Base-by-base conservation (phyloP, 352 stramenopile genomes). In the Saprolegnia parasitica region DNA sequence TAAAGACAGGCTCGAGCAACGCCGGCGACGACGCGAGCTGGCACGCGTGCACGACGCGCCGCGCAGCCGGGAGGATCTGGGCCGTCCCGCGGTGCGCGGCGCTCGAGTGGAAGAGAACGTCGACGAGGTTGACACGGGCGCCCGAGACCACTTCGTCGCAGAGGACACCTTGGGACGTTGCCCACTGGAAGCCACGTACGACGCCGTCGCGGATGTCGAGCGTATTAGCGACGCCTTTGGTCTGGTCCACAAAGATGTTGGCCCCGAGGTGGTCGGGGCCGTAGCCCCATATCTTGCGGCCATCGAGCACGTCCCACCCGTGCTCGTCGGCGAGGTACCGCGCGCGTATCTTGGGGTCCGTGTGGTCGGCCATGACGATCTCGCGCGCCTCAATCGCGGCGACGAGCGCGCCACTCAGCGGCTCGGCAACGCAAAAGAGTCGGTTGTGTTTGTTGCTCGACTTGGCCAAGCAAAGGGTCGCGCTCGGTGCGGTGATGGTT, bases 361-460 rank as follows among this genome's bases (percentile, higher is more conserved):
- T 81, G 71, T 80, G 77, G 61, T 64, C 67, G 60, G 80, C 71
- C 46, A 76, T 81, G 49, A n/a, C 42, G 10, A 96, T 79, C 63
- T 91, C 83, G 78, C 89, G 86, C 55, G 96, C 83, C 74, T 98
- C 91, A 74, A 98, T 96, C 39, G 89, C 89, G 54, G 80, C 83
- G 68, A 80, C 83, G 16, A 98, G 78, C 61, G 91, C 90, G 35
- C 85, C 72, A 55, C 75, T 73, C 35, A 98, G 73, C 21, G 83
- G 73, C 68, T 83, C 77, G 49, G 81, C 89, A 67, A 89, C 80
- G 57, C 92, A 76, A 76, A 96, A 97, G 24, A 98, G 84, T 83
- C 91, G 84, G 74, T 98, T 98, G 83, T 98, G 93, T 79, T 97
- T 98, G 86, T 98, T 98, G 63, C 90, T 84, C 62, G 89, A 97